These are phyloP conservation scores for Chlorella sorokiniana DNA, from an alignment of 139 green algal genomes.

Conservation along the genomic window DNA sequence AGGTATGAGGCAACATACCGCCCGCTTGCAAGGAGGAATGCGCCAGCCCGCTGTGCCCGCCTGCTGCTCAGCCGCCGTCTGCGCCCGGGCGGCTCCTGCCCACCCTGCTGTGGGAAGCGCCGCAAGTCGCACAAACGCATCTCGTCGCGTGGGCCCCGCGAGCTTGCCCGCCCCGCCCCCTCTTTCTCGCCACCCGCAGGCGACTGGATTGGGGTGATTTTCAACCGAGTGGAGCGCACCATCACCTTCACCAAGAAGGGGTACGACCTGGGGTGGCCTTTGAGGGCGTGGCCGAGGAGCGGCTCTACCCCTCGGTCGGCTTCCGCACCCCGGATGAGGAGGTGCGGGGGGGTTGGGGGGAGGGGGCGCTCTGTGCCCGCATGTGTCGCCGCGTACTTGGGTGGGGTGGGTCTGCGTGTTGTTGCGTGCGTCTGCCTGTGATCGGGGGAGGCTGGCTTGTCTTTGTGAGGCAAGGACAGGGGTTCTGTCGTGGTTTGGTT, in stretches of 20 bases:
- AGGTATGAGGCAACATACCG: conserved; percentile 39
- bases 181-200: conserved; percentile 37
- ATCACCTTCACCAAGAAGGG: conserved; percentile 71
- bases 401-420: no score
- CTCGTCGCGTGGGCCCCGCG: no score
- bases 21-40: no score
- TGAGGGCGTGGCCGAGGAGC: conserved; percentile 56
- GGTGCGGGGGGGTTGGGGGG: conserved; percentile 22
- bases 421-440: not conserved
- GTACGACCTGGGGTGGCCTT: conserved; percentile 75
- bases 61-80: no score
- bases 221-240: conserved; percentile 57
- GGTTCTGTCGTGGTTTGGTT: no score
- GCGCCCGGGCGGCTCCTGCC: no score
- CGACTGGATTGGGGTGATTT: conserved; percentile 61
- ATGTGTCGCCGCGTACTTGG: no score
- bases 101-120: no score
- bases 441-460: no score
- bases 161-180: not conserved
- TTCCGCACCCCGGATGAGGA: conserved; percentile 74
- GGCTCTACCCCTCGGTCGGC: conserved; percentile 79
- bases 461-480: no score
- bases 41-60: no score
- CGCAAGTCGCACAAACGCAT: no score
- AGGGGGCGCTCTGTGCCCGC: not conserved